These are phyloP conservation scores for Leonotis leonurus DNA, from an alignment of 257 asterid genomes.

Conservation along the genomic window DNA sequence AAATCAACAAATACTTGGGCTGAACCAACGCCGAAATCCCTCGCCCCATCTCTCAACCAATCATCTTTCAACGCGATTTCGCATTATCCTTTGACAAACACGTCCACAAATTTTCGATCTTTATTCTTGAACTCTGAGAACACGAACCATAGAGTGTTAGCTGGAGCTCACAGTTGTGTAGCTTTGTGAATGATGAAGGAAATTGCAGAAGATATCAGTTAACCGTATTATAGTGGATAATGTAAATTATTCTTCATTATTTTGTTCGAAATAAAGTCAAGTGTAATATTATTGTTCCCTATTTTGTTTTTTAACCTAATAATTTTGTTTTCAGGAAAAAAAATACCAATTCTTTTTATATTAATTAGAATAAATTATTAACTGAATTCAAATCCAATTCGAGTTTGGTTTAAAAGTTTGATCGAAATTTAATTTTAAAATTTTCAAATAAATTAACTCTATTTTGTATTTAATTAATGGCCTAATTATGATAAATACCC, in stretches of 20 bases:
- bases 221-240: not conserved
- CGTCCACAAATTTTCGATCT: not conserved
- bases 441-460: too few relatives aligned
- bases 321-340: too few relatives aligned
- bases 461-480: too few relatives aligned
- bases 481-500: too few relatives aligned
- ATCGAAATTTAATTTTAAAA: too few relatives aligned
- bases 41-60: conserved; percentile 50
- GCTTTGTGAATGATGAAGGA: not conserved
- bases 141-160: not conserved
- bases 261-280: not conserved
- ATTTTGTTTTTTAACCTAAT: too few relatives aligned
- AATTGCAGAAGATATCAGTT: conserved; percentile 14
- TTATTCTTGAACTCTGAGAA: not conserved
- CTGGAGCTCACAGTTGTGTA: not conserved
- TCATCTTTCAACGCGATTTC: conserved; percentile 16
- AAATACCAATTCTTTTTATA: too few relatives aligned
- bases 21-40: conserved; percentile 65
- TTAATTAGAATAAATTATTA: too few relatives aligned
- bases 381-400: too few relatives aligned
- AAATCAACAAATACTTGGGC: conserved; percentile 50
- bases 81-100: not conserved
- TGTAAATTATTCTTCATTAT: not conserved
- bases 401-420: too few relatives aligned
- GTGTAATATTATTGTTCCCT: not conserved